Evolutionary conservation across 1,139 yeast genomes (phyloP).

Genomic region (Pichia sorboxylosa): DNA sequence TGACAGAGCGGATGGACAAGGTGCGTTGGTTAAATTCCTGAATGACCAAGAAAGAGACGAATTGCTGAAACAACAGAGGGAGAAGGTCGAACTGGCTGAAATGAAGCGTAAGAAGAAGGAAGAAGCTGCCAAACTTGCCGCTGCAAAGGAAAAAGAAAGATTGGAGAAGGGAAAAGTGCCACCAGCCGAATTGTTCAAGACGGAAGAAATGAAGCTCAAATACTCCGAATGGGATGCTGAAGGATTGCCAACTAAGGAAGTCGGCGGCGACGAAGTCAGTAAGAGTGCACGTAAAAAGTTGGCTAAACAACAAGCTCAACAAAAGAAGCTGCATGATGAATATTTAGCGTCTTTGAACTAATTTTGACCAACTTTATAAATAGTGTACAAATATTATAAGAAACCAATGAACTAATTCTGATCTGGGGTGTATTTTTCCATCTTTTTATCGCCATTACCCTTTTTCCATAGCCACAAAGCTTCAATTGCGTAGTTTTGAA

Average conservation of each 20-base stretch:
- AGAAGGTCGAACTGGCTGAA: constrained; percentile 42
- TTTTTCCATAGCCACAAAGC: constrained; percentile 89
- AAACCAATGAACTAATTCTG: too few species aligned
- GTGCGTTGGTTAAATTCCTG: constrained; percentile 73
- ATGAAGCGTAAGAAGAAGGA: constrained; percentile 37
- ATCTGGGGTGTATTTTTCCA: constrained; percentile 3
- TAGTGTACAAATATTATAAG: too few species aligned
- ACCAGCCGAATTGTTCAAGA: constrained; percentile 65
- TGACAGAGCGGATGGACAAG: constrained; percentile 68
- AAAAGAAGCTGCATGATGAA: constrained; percentile 70
- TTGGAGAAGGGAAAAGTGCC: constrained; percentile 56
- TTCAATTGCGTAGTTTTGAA: constrained; percentile 77
- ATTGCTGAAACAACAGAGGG: constrained; percentile 49
- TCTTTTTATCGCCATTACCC: constrained; percentile 44
- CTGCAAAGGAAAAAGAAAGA: constrained; percentile 54
- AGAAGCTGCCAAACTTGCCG: constrained; percentile 32
- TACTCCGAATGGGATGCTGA: constrained; percentile 73
- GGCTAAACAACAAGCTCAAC: constrained; percentile 64
- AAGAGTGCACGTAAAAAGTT: constrained; percentile 81
- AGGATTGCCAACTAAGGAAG: constrained; percentile 74
- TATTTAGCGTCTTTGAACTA: too few species aligned
- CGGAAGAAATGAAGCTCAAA: constrained; percentile 27
- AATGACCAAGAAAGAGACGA: constrained; percentile 58
- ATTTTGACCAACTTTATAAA: too few species aligned
- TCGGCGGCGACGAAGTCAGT: constrained; percentile 74